Percentiles rank a stretch among this genome's conserved stretches.
These are phyloP conservation scores for Neoscytalidium dimidiatum DNA, from an alignment of 2,329 filamentous ascomycete species.

Conservation along the genomic window DNA sequence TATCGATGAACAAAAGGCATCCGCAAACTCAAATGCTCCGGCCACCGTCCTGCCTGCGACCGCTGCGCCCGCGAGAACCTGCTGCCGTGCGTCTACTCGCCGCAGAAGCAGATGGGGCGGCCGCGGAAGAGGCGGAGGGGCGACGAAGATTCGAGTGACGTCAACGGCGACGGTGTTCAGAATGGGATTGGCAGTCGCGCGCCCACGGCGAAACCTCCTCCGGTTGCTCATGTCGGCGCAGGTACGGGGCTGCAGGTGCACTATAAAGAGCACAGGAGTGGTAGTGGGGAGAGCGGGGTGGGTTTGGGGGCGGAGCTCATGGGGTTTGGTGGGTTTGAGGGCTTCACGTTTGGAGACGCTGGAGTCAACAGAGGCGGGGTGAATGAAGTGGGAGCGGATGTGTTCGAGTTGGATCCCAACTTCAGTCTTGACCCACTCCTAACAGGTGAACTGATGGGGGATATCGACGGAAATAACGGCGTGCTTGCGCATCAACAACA, in stretches of 20 bases:
- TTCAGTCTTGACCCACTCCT: conserved; percentile 10
- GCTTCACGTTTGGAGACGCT: not conserved
- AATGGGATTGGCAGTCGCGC: not conserved
- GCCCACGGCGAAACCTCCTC: no score
- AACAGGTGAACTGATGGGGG: not conserved
- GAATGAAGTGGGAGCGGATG: not conserved
- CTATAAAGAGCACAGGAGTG: not conserved
- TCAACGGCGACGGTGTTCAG: not conserved
- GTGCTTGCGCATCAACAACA: not conserved
- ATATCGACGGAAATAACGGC: not conserved
- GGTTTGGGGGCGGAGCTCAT: not conserved
- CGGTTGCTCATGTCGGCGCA: no score
- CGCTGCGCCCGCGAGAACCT: conserved; percentile 43
- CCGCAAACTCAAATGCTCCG: conserved; percentile 53
- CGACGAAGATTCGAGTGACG: not conserved
- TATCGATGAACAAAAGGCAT: conserved; percentile 33
- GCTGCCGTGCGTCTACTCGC: conserved; percentile 48
- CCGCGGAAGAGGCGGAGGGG: conserved; percentile 46
- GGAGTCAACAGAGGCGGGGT: not conserved
- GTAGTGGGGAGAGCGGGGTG: not conserved
- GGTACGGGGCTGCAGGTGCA: not conserved
- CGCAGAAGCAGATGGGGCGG: conserved; percentile 52
- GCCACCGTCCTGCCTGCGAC: conserved; percentile 43
- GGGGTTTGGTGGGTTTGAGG: conserved; percentile 7
- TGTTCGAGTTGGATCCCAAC: conserved; percentile 4